Evolutionary conservation across 331 rosid species (phyloP), one percentile per base, ranked within the genome.

Genomic region (Telfairia occidentalis): DNA sequence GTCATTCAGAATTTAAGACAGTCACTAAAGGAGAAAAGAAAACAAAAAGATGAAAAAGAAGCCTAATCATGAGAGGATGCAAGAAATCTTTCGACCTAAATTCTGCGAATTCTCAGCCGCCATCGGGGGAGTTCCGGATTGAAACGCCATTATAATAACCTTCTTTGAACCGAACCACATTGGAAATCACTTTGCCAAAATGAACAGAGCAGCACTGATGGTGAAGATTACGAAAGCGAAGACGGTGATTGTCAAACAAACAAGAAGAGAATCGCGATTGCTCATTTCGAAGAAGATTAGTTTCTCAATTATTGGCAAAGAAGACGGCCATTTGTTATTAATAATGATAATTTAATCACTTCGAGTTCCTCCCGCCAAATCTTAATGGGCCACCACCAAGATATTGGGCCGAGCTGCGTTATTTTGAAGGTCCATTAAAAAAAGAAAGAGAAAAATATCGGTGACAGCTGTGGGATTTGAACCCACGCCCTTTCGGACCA

Each of bases 401-500:
- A 55, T 55, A 24, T 55, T 61, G 70, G 70, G 70, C 49, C 49
- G 49, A 9, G 70, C 45, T 18, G 8, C 43, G 32, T 30, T 32
- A 32, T 32, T 61, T 7, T 61, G 5, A 61, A 61, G 45, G 45
- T 45, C 70, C 70, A 61, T 61, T 60, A 16, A 63, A 34, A 8
- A 16, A 7, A 34, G 0, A 19, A 0, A 5, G 10, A 38, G 2
- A 0, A 10, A 9, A 63, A 23, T 5, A 32, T 32, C 2, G 37
- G 2, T 43, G 49, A 43, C 49, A 43, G 49, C 49, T 43, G 85
- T 74, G 83, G 74, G 77, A 74, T 72, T 80, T 82, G 79, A 79
- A 78, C 79, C 77, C 59, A 86, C 85, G 87, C 90, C 90, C 87
- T 85, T 93, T 87, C 95, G 92, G 96, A 93, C 97, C 96, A 91